Evolutionary conservation across 169 alveolate species (phyloP), one percentile per base, ranked within the genome.

Genomic region (Eimeria sp.): DNA sequence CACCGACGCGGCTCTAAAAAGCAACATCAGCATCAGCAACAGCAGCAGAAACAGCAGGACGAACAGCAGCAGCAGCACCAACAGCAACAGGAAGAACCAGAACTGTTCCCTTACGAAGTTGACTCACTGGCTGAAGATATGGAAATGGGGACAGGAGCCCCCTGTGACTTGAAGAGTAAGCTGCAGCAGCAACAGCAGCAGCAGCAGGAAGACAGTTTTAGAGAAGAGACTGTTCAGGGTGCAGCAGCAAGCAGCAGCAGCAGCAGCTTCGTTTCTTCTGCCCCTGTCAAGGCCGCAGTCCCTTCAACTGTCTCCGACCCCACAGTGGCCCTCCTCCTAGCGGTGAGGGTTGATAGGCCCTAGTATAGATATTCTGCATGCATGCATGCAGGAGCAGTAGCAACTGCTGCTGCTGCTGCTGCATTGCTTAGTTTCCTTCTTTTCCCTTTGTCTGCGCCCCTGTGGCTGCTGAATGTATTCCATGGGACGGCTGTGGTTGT

Each of bases 351-450:
- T 13, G 51, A 45, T 14, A 22, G 63, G 57, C 40, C n/a, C 67
- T 40, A 14, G 58, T 34, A 34, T 34, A 34, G 43, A 49, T 57
- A 27, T 30, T 57, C 61, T 61, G 34, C 40, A 34, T 34, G 40
- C 40, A 34, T 34, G 61, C 20, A 54, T 11, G 61, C 61, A 54
- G 61, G 0, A 1, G 61, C 93, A 61, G 58, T 20, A 51, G 72
- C 75, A 27, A 82, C 93, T 86, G 93, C 30, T 27, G 27, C 82
- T 86, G 27, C 93, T 65, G 82, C 82, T 34, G 93, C 82, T 63
- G 70, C n/a, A 14, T 5, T 54, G 61, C 61, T 54, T 7, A 54
- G 10, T 7, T 72, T 72, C 49, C 20, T 30, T 14, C 51, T 72
- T 45, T 9, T 72, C 49, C 51, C 10, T 11, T 27, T 43, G 88